Base-by-base conservation (phyloP, 1,139 yeast species). In the Taphrina communis region DNA sequence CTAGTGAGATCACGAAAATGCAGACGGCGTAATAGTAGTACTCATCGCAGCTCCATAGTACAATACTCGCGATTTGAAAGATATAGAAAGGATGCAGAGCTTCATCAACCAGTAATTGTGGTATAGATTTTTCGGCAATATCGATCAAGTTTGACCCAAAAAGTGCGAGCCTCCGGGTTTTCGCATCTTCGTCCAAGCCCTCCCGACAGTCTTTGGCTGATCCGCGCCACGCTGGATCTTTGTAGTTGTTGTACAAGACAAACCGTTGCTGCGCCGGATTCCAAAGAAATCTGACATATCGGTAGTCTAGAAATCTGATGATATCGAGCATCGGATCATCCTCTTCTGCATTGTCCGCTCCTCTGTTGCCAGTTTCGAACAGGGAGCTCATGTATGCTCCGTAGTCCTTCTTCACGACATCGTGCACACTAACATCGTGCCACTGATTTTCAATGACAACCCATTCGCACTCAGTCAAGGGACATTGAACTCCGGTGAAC, bases 1-100 rank as follows among this genome's bases (percentile, higher is more conserved):
- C 80, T 63, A 91, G 77, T 0, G 99, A 94, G 53, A 95, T 94
- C 52, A 92, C 73, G 74, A 95, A 89, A 71, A 94, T 94, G 78
- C 99, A 95, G 41, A 86, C 83, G 0, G 99, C 99, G 77, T 94
- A 94, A 79, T 93, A 94, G 77, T 87, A 90, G 77, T 95, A 94
- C 74, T 90, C 88, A 77, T 94, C 99, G 46, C 91, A 86, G 17
- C 92, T 83, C 99, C 99, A 94, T 59, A 94, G 81, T 48, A 92
- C 80, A 70, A 94, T 89, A 1, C 97, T 92, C 76, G 94, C 93
- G 1, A 94, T 88, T 78, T 95, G 99, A 77, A 94, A 94, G 52
- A 95, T 84, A 76, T 95, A 94, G 76, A 94, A 94, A 0, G 99
- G 99, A 77, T 94, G 99, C 66, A 94, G 80, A 6, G 68, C 91